phyloP scores from a whole-genome alignment of 83 land plant species.

The Diphasiastrum complanatum region DNA sequence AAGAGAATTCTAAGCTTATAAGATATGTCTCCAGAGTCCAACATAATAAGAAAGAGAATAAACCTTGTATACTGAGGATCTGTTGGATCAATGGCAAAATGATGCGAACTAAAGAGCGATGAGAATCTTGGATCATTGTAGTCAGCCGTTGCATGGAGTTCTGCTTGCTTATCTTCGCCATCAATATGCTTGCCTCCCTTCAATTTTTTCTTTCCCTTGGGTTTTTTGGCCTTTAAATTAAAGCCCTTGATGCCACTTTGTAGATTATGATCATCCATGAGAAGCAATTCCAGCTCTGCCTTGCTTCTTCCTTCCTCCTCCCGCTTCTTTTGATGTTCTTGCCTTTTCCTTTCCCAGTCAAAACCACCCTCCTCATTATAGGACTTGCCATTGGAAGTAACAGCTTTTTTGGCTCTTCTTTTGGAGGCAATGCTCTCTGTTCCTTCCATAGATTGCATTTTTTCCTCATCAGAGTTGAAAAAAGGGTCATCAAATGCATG shows the following conservation, averaged over 20 bases:
- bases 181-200: conserved; percentile 11
- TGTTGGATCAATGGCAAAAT: conserved; percentile 84
- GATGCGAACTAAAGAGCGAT: conserved; percentile 51
- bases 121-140: conserved; percentile 73
- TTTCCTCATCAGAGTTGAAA: conserved; percentile 14
- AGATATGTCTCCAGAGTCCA: background rate
- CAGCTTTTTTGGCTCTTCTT: background rate
- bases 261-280: conserved; percentile 58
- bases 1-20: background rate
- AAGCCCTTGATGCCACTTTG: conserved; percentile 48
- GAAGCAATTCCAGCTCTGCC: conserved; percentile 80
- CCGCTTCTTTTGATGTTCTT: conserved; percentile 24
- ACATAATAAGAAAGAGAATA: too few species aligned
- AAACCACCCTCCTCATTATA: background rate
- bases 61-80: conserved; percentile 89
- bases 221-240: conserved; percentile 54
- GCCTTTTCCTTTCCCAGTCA: background rate
- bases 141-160: conserved; percentile 44
- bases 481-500: conserved; percentile 32
- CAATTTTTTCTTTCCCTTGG: conserved; percentile 43
- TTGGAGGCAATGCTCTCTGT: conserved; percentile 9
- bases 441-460: conserved; percentile 3
- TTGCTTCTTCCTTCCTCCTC: conserved; percentile 52
- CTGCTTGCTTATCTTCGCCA: conserved; percentile 22
- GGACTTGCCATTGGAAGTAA: background rate